These are phyloP conservation scores for Phytophthora boehmeriae DNA, from an alignment of 352 stramenopile genomes.

Conservation along the genomic window DNA sequence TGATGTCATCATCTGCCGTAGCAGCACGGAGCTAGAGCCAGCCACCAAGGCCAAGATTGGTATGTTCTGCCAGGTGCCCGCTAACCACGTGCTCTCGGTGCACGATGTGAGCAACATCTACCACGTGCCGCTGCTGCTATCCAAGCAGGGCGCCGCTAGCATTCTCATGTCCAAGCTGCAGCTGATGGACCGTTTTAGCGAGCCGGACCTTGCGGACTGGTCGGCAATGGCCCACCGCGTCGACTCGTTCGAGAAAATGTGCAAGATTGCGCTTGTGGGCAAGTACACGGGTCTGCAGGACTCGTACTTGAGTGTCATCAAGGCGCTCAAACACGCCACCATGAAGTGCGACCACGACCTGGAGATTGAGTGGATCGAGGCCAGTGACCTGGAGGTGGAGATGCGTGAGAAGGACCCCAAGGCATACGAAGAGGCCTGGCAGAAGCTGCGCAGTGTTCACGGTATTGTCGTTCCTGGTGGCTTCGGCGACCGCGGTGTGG, in stretches of 20 bases:
- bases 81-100: conserved; percentile 96
- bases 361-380: conserved; percentile 98
- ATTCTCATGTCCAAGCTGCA: conserved; percentile 94
- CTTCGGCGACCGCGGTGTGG: conserved; percentile 98
- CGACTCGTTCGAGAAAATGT: conserved; percentile 90
- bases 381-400: conserved; percentile 92
- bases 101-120: conserved; percentile 99
- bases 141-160: conserved; percentile 95
- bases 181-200: conserved; percentile 87
- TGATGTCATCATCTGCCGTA: conserved; percentile 98
- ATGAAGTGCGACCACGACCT: conserved; percentile 95
- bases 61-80: conserved; percentile 98
- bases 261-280: conserved; percentile 98
- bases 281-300: conserved; percentile 99
- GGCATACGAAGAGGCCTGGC: conserved; percentile 90
- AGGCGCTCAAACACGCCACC: conserved; percentile 94
- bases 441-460: conserved; percentile 91
- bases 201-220: conserved; percentile 84
- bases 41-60: conserved; percentile 97
- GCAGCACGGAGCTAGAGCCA: conserved; percentile 91
- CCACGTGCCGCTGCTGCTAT: conserved; percentile 97
- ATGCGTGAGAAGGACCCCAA: conserved; percentile 74
- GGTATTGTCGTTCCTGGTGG: conserved; percentile 98
- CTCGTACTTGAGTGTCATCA: conserved; percentile 99
- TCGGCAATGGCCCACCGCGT: conserved; percentile 93